These are phyloP conservation scores for Coemansia reversa DNA, from an alignment of 192 early-diverging fungal species.

Conservation along the genomic window DNA sequence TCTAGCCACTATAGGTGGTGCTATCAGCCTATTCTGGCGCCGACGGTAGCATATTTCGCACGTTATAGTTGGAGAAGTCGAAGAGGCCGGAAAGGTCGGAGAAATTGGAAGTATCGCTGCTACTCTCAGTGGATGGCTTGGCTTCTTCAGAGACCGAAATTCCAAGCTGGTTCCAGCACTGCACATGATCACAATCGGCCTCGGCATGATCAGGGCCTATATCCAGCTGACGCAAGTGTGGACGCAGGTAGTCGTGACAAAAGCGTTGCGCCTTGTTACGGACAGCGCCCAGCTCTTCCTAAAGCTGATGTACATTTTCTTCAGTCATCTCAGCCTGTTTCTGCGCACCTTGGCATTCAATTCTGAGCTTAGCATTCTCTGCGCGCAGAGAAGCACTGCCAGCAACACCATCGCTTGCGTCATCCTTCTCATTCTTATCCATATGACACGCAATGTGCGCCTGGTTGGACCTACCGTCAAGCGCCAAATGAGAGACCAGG, in stretches of 20 bases:
- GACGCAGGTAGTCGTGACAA: conserved; percentile 36
- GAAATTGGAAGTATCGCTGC: background rate
- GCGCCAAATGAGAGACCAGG: conserved; percentile 11
- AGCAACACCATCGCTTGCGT: conserved; percentile 4
- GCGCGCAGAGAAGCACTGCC: conserved; percentile 27
- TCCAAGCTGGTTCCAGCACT: conserved; percentile 45
- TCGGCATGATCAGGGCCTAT: conserved; percentile 34
- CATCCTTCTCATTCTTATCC: conserved; percentile 27
- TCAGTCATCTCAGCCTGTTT: conserved; percentile 11
- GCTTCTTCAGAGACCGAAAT: conserved; percentile 22
- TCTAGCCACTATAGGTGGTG: no score
- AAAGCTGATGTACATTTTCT: conserved; percentile 6
- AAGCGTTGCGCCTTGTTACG: conserved; percentile 16
- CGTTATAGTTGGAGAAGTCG: no score
- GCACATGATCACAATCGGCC: conserved; percentile 22
- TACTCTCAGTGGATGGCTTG: conserved; percentile 17
- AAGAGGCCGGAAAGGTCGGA: no score
- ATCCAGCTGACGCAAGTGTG: conserved; percentile 32
- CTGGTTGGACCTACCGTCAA: conserved; percentile 12
- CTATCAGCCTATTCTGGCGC: no score
- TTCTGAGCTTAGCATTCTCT: conserved; percentile 26
- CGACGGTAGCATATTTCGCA: background rate
- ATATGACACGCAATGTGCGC: conserved; percentile 23
- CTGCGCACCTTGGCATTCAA: conserved; percentile 22
- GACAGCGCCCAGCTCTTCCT: conserved; percentile 14